phyloP scores from a whole-genome alignment of 108 stramenopile genomes.

The Discostella stelligeroides region DNA sequence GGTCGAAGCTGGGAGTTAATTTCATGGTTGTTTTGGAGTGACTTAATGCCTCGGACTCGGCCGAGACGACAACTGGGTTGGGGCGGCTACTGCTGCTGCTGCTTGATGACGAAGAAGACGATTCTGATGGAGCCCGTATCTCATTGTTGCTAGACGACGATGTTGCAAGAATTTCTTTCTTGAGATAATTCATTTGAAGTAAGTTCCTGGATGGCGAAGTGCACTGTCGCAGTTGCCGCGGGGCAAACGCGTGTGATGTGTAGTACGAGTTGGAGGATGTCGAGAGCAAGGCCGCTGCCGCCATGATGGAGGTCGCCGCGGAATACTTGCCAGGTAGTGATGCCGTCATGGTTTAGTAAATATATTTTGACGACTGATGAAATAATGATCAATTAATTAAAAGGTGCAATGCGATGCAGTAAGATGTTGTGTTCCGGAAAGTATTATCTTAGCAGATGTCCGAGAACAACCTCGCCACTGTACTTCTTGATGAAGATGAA shows the following conservation, averaged over 20 bases:
- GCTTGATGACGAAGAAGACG: too few relatives aligned
- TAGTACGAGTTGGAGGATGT: background rate
- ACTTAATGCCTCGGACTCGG: constrained; percentile 78
- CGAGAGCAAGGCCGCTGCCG: background rate
- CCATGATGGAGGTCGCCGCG: constrained; percentile 13
- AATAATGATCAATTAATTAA: background rate
- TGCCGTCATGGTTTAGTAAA: background rate
- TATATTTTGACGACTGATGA: background rate
- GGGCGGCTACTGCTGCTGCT: background rate
- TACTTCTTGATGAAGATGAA: too few relatives aligned
- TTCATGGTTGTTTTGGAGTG: constrained; percentile 90
- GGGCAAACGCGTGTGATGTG: constrained; percentile 26
- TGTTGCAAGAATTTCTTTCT: constrained; percentile 23
- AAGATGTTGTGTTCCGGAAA: too few relatives aligned
- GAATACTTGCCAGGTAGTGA: constrained; percentile 26
- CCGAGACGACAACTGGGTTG: constrained; percentile 78
- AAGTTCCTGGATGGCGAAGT: constrained; percentile 25
- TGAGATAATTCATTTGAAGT: constrained; percentile 37
- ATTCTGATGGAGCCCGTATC: background rate
- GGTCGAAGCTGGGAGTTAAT: constrained; percentile 79
- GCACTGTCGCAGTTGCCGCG: constrained; percentile 21
- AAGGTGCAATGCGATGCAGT: background rate
- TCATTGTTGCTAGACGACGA: constrained; percentile 22
- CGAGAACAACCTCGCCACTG: too few relatives aligned
- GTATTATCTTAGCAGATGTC: too few relatives aligned